Base-by-base conservation (phyloP, 371 early-diverging fungal genomes). In the Apophysomyces sp. region DNA sequence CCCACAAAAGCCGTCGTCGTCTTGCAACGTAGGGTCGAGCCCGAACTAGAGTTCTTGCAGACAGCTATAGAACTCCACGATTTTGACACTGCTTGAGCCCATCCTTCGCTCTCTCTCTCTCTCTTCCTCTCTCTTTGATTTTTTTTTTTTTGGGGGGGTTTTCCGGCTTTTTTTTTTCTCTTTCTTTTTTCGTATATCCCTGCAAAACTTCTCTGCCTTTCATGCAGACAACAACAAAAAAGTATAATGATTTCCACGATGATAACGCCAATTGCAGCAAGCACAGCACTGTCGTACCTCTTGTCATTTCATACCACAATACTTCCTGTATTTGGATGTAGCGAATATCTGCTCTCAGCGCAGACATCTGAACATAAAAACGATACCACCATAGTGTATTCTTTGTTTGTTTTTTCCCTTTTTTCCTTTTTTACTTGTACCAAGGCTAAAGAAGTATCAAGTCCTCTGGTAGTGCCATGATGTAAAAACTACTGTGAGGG, bases 1-100 rank as follows among this genome's bases (percentile, higher is more conserved):
- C 82, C 81, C 16, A 82, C 83, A 29, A 78, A 81, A 31, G 84
- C 84, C 0, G 84, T 86, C 2, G 78, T 86, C 18, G 74, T 85
- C 28, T 70, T 83, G 62, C 83, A 84, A 60, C 63, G 71, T 4
- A 52, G 53, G 16, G 52, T 53, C 4, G 62, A 44, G 28, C 32
- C 31, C 5, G 65, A 52, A 13, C 37, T 58, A 16, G 55, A 32
- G 6, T 30, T 31, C 16, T 49, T 60, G 24, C 65, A 71, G 18
- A 73, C 73, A 15, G 67, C 60, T 24, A 74, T 78, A 27, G 78
- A 78, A 57, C 58, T 78, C n/a, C 73, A 78, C 56, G 69, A 75
- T 51, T 78, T 78, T 62, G 76, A 77, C 57, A 55, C 29, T 9
- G 28, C 41, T 26, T 34, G 44, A 51, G 16, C 13, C 12, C 16